phyloP scores from a whole-genome alignment of 345 rosid genomes.

The Carallia brachiata region DNA sequence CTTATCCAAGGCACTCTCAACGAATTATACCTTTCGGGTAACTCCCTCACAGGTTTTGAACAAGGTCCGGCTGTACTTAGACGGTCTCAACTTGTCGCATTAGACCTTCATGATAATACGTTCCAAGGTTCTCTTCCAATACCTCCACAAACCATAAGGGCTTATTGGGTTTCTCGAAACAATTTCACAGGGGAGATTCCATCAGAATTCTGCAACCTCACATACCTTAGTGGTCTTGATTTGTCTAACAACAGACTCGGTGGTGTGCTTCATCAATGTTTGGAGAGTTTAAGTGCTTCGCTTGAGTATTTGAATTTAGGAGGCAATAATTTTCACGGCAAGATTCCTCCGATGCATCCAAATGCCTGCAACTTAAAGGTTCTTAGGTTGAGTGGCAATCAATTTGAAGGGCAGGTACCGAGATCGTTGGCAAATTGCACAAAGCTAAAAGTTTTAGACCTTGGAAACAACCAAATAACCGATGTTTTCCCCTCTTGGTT shows the following conservation, averaged over 20 bases:
- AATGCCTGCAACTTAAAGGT: background rate
- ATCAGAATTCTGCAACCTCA: too few species aligned
- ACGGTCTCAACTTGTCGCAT: too few species aligned
- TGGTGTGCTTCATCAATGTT: conserved; percentile 4
- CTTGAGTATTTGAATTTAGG: background rate
- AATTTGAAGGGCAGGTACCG: background rate
- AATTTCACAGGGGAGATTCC: too few species aligned
- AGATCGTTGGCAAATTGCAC: conserved; percentile 10
- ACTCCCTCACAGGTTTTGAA: too few species aligned
- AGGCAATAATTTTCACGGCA: background rate
- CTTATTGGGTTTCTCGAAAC: too few species aligned
- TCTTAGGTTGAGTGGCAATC: background rate
- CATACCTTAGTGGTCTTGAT: background rate
- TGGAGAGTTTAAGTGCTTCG: background rate
- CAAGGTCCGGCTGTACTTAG: too few species aligned
- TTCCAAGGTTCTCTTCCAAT: too few species aligned
- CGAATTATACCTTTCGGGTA: too few species aligned
- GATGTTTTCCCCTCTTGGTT: conserved; percentile 9
- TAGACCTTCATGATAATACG: too few species aligned
- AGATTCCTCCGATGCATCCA: background rate
- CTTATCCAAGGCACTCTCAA: too few species aligned
- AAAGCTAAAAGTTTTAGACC: conserved; percentile 1
- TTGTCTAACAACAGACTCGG: conserved; percentile 9
- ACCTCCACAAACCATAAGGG: too few species aligned
- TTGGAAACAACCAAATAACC: background rate